Percentiles rank a stretch among this genome's conserved stretches.
Evolutionary conservation across 78 protist genomes (phyloP).

Genomic region (Corallochytrium limacisporum): DNA sequence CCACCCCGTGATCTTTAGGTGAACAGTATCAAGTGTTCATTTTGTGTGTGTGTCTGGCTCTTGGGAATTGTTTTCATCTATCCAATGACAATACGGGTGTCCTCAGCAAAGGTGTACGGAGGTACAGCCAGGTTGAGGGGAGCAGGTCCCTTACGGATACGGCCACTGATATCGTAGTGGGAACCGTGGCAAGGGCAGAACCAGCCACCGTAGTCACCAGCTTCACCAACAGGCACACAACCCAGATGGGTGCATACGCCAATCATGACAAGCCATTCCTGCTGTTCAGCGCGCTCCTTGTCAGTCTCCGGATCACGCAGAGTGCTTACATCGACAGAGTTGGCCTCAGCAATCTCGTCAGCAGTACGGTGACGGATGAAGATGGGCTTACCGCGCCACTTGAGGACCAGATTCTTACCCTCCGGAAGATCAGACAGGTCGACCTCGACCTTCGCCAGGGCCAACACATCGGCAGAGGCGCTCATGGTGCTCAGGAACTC

Average conservation of each 20-base stretch:
- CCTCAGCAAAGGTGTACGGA: slow-evolving; percentile 28
- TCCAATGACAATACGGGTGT: slow-evolving; percentile 16
- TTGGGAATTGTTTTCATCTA: background rate
- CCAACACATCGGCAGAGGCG: slow-evolving; percentile 43
- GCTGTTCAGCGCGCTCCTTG: slow-evolving; percentile 36
- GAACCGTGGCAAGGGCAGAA: slow-evolving; percentile 98
- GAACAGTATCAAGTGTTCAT: too few species aligned
- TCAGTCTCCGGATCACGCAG: slow-evolving; percentile 55
- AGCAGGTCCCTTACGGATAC: slow-evolving; percentile 84
- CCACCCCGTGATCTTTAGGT: too few species aligned
- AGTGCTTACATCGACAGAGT: background rate
- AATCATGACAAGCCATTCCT: slow-evolving; percentile 70
- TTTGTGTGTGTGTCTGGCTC: too few species aligned
- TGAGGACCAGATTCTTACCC: slow-evolving; percentile 20
- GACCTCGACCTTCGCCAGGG: slow-evolving; percentile 48
- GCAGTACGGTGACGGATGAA: slow-evolving; percentile 46
- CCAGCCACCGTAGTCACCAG: slow-evolving; percentile 84
- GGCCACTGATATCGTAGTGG: slow-evolving; percentile 91
- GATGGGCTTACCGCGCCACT: slow-evolving; percentile 75
- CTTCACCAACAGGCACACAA: slow-evolving; percentile 82
- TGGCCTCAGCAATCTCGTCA: slow-evolving; percentile 21
- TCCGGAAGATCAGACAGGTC: slow-evolving; percentile 38
- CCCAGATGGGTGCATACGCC: slow-evolving; percentile 97
- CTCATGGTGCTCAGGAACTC: slow-evolving; percentile 7
- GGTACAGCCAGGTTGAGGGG: slow-evolving; percentile 73